Evolutionary conservation across 2,329 filamentous ascomycete genomes (phyloP).

Genomic region (Ceratocystis variospora): DNA sequence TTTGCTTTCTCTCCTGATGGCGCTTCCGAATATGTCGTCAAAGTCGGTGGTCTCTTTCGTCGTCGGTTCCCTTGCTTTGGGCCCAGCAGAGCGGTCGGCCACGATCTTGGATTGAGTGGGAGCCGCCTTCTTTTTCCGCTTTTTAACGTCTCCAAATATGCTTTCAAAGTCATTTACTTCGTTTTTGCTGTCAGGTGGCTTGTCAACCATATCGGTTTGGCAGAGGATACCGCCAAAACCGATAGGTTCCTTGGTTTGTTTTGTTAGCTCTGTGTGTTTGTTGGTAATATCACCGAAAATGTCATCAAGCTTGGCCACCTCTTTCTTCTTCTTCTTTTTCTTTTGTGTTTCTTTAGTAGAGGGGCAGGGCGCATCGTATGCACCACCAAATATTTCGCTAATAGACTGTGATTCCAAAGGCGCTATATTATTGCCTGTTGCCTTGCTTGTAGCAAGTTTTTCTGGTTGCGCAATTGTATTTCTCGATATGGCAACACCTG

Average conservation of each 20-base stretch:
- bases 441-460: too few relatives aligned
- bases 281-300: conserved; percentile 7
- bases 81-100: neutral
- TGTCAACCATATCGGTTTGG: neutral
- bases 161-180: neutral
- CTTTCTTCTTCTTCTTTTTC: neutral
- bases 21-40: conserved; percentile 13
- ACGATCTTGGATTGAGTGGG: neutral
- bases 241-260: neutral
- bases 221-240: conserved; percentile 7
- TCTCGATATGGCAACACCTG: neutral
- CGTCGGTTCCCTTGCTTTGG: neutral
- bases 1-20: conserved; percentile 19
- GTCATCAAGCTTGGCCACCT: neutral
- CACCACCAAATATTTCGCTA: neutral
- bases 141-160: conserved; percentile 3
- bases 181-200: neutral
- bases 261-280: neutral
- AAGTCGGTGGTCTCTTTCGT: neutral
- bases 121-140: neutral
- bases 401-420: neutral
- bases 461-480: neutral
- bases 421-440: neutral
- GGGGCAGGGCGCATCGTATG: neutral
- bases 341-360: neutral